A percentile compares a stretch with the other conserved stretches of the same genome.
These are phyloP conservation scores for Dioszegia crocea DNA, from an alignment of 768 basidiomycete genomes.

Conservation along the genomic window DNA sequence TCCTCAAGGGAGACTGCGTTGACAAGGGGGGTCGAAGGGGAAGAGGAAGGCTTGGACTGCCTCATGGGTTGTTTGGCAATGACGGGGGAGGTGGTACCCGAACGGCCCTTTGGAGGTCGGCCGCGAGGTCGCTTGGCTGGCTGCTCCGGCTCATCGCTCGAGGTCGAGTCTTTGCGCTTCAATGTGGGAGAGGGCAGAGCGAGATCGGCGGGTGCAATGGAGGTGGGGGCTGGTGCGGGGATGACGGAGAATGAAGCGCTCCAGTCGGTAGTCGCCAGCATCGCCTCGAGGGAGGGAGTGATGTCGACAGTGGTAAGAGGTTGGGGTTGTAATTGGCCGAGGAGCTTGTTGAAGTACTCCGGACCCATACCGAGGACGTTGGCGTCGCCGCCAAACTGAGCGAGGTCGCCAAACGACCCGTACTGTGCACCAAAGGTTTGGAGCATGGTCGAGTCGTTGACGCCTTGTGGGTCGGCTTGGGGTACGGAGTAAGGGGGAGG, in stretches of 20 bases:
- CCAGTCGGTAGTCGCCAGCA: slow-evolving; percentile 7
- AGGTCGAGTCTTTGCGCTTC: slow-evolving; percentile 29
- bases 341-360: slow-evolving; percentile 23
- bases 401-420: slow-evolving; percentile 20
- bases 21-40: slow-evolving; percentile 7
- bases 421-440: slow-evolving; percentile 30
- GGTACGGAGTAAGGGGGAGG: not conserved
- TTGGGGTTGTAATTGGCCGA: slow-evolving; percentile 11
- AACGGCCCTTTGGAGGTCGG: slow-evolving; percentile 19
- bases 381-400: slow-evolving; percentile 14
- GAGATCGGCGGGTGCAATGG: slow-evolving; percentile 6
- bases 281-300: not conserved
- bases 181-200: slow-evolving; percentile 9
- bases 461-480: slow-evolving; percentile 9
- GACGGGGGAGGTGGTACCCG: slow-evolving; percentile 1
- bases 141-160: slow-evolving; percentile 10
- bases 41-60: slow-evolving; percentile 4
- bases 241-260: not conserved
- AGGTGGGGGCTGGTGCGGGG: not conserved
- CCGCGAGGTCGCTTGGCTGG: slow-evolving; percentile 21
- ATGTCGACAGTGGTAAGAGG: slow-evolving; percentile 13
- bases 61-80: not conserved
- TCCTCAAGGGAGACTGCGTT: slow-evolving; percentile 9
- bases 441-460: slow-evolving; percentile 30
- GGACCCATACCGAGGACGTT: slow-evolving; percentile 6